These are phyloP conservation scores for Eremomyces bilateralis DNA, from an alignment of 495 filamentous ascomycete species.

Conservation along the genomic window DNA sequence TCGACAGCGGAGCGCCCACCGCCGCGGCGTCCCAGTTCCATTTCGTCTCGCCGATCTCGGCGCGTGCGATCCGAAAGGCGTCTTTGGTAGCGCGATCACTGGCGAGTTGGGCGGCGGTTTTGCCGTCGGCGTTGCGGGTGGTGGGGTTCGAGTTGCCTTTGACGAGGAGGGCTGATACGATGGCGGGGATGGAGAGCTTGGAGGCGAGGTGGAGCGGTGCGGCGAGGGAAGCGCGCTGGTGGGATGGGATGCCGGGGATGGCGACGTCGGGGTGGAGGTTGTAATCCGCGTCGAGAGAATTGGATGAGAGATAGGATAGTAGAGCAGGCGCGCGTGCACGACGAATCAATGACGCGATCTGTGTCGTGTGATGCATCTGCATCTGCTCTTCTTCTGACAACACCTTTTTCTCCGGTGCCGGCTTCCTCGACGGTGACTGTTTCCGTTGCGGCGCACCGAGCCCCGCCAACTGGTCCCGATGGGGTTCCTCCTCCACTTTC, in stretches of 20 bases:
- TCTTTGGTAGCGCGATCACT: constrained; percentile 76
- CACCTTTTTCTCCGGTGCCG: constrained; percentile 8
- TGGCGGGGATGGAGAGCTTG: constrained; percentile 45
- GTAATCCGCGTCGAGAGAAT: constrained; percentile 46
- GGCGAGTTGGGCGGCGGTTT: constrained; percentile 65
- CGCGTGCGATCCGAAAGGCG: constrained; percentile 72
- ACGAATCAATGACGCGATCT: constrained; percentile 69
- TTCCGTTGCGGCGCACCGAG: constrained; percentile 20
- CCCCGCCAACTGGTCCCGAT: no score
- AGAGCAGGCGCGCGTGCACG: constrained; percentile 77
- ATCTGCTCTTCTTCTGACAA: constrained; percentile 56
- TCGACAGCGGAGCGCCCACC: constrained; percentile 47
- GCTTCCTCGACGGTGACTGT: constrained; percentile 2
- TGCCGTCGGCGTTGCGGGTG: constrained; percentile 37
- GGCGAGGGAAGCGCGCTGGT: constrained; percentile 63
- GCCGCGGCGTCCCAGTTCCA: constrained; percentile 67
- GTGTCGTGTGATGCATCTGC: constrained; percentile 58
- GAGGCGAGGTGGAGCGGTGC: constrained; percentile 74
- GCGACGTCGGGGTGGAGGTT: constrained; percentile 44
- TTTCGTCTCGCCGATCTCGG: constrained; percentile 47
- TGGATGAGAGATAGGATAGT: constrained; percentile 59
- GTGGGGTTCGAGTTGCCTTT: constrained; percentile 61
- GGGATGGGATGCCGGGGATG: no score
- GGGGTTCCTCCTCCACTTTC: constrained; percentile 39
- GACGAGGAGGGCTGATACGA: constrained; percentile 53